Evolutionary conservation across 352 stramenopile genomes (phyloP).

Genomic region (Globisporangium abappressorium): DNA sequence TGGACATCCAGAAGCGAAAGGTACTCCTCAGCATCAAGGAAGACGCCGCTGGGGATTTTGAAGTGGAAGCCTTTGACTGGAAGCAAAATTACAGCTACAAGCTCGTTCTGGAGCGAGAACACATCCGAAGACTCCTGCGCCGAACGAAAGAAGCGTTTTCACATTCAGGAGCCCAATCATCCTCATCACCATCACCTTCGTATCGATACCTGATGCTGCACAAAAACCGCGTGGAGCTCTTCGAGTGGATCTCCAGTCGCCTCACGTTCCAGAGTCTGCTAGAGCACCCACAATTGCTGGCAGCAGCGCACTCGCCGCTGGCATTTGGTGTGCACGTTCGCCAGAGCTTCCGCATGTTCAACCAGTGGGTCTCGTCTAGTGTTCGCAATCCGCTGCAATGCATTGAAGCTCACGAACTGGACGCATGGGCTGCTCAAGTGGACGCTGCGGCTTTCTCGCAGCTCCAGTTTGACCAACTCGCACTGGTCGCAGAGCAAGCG

Average conservation of each 20-base stretch:
- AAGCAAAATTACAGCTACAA: slow-evolving; percentile 33
- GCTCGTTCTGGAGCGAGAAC: slow-evolving; percentile 49
- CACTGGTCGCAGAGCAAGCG: slow-evolving; percentile 26
- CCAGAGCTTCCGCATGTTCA: slow-evolving; percentile 48
- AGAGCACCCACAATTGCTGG: slow-evolving; percentile 47
- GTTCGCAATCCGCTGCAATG: slow-evolving; percentile 38
- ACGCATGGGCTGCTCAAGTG: slow-evolving; percentile 20
- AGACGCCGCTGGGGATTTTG: slow-evolving; percentile 38
- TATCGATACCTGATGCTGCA: slow-evolving; percentile 30
- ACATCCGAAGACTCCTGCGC: slow-evolving; percentile 32
- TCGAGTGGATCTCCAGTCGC: slow-evolving; percentile 46
- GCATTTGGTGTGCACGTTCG: slow-evolving; percentile 41
- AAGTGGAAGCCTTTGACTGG: slow-evolving; percentile 44
- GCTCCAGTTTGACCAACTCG: slow-evolving; percentile 59
- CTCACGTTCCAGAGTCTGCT: slow-evolving; percentile 59
- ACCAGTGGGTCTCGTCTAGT: slow-evolving; percentile 48
- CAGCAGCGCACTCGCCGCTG: slow-evolving; percentile 36
- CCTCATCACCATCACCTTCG: not conserved
- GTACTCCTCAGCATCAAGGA: slow-evolving; percentile 51
- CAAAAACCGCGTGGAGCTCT: slow-evolving; percentile 41
- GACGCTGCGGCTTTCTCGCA: slow-evolving; percentile 41
- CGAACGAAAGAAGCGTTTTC: not conserved
- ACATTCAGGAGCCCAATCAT: not conserved
- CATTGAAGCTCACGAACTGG: slow-evolving; percentile 29
- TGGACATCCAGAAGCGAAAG: slow-evolving; percentile 35